Conservation (phyloP, 176 grass and related monocot species). For the Typha latifolia region DNA sequence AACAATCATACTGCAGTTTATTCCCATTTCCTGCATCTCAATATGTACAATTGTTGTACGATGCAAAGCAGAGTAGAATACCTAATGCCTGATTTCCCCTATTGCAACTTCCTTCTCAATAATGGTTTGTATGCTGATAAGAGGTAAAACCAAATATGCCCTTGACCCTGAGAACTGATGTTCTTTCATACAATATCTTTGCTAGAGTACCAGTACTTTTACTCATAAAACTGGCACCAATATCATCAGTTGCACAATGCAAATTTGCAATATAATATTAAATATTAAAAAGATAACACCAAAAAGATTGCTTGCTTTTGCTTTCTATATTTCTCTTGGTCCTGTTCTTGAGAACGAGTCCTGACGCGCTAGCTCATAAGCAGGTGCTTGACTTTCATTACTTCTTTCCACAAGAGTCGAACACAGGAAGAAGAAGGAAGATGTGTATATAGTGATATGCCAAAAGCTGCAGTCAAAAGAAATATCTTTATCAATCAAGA, state of each 20-base stretch:
- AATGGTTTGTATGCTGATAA: constrained; percentile 3
- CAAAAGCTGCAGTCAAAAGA: constrained; percentile 54
- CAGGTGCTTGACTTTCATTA: constrained; percentile 30
- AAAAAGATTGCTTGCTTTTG: neutral
- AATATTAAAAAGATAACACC: constrained; percentile 5
- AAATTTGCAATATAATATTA: constrained; percentile 6
- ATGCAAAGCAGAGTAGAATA: constrained; percentile 15
- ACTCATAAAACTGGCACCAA: neutral
- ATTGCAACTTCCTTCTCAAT: neutral
- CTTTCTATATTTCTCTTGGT: constrained; percentile 30
- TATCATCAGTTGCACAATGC: constrained; percentile 10
- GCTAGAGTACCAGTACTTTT: neutral
- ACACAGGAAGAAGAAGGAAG: constrained; percentile 91
- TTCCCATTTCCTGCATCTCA: constrained; percentile 8
- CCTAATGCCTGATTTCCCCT: constrained; percentile 6
- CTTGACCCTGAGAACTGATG: too few relatives aligned
- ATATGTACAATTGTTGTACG: constrained; percentile 36
- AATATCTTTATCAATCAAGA: constrained; percentile 1
- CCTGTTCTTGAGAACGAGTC: constrained; percentile 48
- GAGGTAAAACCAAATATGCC: neutral
- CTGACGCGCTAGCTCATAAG: constrained; percentile 59
- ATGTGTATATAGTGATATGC: constrained; percentile 95
- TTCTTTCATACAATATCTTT: neutral
- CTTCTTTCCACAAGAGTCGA: constrained; percentile 35
- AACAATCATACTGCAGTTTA: too few relatives aligned